These are phyloP conservation scores for Xerocomellus chrysenteron DNA, from an alignment of 768 basidiomycete species.

Conservation along the genomic window DNA sequence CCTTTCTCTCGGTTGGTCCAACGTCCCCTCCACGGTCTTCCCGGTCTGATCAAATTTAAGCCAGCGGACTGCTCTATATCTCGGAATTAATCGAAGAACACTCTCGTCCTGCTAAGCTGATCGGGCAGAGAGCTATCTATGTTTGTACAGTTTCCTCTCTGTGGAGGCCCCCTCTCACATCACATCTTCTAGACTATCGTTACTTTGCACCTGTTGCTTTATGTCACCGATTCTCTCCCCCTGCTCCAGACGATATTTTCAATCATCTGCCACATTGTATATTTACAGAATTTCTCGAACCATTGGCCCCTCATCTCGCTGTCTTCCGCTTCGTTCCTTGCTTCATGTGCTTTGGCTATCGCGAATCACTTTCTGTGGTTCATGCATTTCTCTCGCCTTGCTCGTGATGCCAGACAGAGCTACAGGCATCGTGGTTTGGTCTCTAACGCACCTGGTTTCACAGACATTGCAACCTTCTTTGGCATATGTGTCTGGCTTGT, in stretches of 20 bases:
- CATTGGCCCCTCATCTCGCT: constrained; percentile 94
- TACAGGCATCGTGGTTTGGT: constrained; percentile 44
- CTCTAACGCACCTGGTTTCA: constrained; percentile 47
- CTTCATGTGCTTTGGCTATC: constrained; percentile 83
- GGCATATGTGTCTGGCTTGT: constrained; percentile 84
- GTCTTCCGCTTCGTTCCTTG: constrained; percentile 78
- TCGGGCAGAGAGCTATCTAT: constrained; percentile 86
- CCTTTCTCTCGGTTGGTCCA: constrained; percentile 76
- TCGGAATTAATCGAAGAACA: constrained; percentile 97
- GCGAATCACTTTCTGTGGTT: constrained; percentile 96
- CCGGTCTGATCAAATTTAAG: constrained; percentile 40
- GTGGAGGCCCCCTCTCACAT: constrained; percentile 1
- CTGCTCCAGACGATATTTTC: constrained; percentile 74
- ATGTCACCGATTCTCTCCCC: constrained; percentile 80
- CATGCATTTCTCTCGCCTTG: constrained; percentile 81
- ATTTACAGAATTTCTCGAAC: constrained; percentile 87
- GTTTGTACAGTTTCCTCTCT: constrained; percentile 47
- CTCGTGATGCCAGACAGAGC: constrained; percentile 58
- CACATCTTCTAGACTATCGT: constrained; percentile 65
- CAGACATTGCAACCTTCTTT: constrained; percentile 82
- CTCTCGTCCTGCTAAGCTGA: constrained; percentile 71
- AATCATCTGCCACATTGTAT: constrained; percentile 79
- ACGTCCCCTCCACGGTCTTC: background rate
- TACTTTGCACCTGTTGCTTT: constrained; percentile 70
- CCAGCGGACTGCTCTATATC: constrained; percentile 89